phyloP scores from a whole-genome alignment of 352 stramenopile genomes.

The Pythium brachiatum region DNA sequence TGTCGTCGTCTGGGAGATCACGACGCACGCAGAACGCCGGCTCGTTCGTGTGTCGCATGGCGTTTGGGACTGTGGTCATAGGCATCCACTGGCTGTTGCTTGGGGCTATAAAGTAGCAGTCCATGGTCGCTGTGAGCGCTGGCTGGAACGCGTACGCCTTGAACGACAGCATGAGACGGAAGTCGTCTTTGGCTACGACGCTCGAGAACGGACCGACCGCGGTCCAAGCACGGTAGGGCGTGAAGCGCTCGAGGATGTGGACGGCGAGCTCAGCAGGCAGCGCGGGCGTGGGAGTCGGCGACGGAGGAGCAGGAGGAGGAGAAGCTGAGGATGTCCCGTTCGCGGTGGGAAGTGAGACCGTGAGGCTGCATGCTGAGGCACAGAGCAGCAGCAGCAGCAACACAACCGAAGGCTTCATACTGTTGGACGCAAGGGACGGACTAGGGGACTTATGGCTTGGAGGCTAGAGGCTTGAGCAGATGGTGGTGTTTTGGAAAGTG shows the following conservation, averaged over 20 bases:
- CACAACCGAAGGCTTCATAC: not conserved
- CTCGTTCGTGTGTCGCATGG: not conserved
- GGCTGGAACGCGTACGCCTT: not conserved
- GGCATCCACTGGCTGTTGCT: not conserved
- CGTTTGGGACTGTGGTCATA: not conserved
- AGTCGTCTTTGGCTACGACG: not conserved
- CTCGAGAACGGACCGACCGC: not conserved
- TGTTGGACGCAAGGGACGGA: too few relatives aligned
- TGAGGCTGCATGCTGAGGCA: not conserved
- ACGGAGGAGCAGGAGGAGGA: not conserved
- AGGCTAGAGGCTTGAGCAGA: not conserved
- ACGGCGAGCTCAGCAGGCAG: not conserved
- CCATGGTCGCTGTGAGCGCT: constrained; percentile 1
- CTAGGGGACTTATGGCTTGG: not conserved
- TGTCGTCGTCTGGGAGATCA: not conserved
- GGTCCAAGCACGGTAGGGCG: constrained; percentile 1
- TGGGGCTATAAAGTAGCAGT: constrained; percentile 6
- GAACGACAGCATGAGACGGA: constrained; percentile 18
- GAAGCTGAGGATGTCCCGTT: not conserved
- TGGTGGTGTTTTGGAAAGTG: not conserved
- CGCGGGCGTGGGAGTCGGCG: not conserved
- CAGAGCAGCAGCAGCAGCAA: not conserved
- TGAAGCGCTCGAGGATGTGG: constrained; percentile 17
- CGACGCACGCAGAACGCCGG: constrained; percentile 7
- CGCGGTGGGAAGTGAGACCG: not conserved